These are phyloP conservation scores for Diddensiella santjacobensis DNA, from an alignment of 805 yeast genomes.

Conservation along the genomic window DNA sequence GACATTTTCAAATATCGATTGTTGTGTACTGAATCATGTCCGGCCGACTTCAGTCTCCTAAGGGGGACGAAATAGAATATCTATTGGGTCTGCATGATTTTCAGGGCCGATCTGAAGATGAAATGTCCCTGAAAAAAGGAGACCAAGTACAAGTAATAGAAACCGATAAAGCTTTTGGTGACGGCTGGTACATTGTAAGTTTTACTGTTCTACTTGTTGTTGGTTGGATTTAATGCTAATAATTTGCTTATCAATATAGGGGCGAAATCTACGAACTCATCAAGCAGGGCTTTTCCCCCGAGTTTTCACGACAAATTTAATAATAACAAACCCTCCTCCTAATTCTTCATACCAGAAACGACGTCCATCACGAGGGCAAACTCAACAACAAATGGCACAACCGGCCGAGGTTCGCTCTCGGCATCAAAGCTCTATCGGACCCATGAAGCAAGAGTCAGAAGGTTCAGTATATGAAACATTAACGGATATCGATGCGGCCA, in stretches of 20 bases:
- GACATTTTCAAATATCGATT: too few relatives aligned
- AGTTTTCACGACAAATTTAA: conserved; percentile 63
- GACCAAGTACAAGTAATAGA: conserved; percentile 85
- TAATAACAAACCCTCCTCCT: conserved; percentile 11
- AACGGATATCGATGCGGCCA: conserved; percentile 40
- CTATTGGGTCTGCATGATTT: conserved; percentile 65
- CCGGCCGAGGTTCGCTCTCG: background rate
- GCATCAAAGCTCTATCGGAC: background rate
- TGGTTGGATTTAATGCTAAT: background rate
- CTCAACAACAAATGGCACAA: conserved; percentile 11
- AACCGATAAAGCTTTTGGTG: conserved; percentile 89
- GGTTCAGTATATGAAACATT: conserved; percentile 27
- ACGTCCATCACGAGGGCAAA: conserved; percentile 4
- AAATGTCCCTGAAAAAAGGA: conserved; percentile 72
- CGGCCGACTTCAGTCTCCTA: background rate
- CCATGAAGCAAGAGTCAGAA: background rate
- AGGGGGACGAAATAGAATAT: conserved; percentile 10
- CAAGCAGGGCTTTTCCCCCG: conserved; percentile 89
- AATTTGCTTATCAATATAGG: conserved; percentile 34
- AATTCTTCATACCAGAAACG: background rate
- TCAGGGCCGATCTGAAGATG: conserved; percentile 84
- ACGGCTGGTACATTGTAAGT: conserved; percentile 82
- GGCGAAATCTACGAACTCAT: conserved; percentile 66
- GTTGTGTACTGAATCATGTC: background rate
- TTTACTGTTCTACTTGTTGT: background rate